Base-by-base conservation (phyloP, 2,329 filamentous ascomycete species). In the Chrysoporthe deuterocubensis region DNA sequence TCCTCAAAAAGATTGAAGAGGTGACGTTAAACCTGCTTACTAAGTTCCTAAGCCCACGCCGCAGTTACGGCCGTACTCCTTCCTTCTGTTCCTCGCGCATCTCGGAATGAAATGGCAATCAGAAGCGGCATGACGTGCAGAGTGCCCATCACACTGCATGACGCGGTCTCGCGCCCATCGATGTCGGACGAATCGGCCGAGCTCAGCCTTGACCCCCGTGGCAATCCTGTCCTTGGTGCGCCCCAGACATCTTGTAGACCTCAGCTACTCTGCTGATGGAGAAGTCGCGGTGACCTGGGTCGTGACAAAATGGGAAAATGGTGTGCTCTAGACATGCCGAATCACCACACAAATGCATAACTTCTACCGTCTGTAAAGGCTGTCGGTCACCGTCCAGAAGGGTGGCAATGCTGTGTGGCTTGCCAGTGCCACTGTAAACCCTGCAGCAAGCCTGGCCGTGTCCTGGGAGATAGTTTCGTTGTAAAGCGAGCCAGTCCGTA, bases 21-120 rank as follows among this genome's bases (percentile, higher is more conserved):
- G 26, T 54, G 50, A 34, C 50, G 50, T 54, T 32, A 21, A 54
- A 54, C 50, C 26, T 54, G 50, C 50, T 54, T 54, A 54, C 50
- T 54, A 54, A 54, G 50, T 54, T 32, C 32, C 14, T 54, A 11
- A 54, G 50, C 37, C 37, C 37, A 40, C 37, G 37, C 37, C 37
- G 6, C 26, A 54, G 13, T 54, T 54, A 54, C 50, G 50, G 50
- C 48, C 50, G 4, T 16, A 54, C 50, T 34, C 50, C 7, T 54
- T 4, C 21, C 26, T 54, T 26, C 50, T 32, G 50, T 14, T 54
- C 50, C 11, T 54, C 50, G 50, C 26, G 13, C 32, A 4, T 16
- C 26, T 21, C 26, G 50, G 14, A 14, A 34, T 54, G 11, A 32
- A 26, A 21, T 54, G 50, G 26, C 50, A 54, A 32, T 54, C 13